Evolutionary conservation across 441 rosid genomes (phyloP), one percentile per base, ranked within the genome.

Genomic region (Pelargonium citronellum): DNA sequence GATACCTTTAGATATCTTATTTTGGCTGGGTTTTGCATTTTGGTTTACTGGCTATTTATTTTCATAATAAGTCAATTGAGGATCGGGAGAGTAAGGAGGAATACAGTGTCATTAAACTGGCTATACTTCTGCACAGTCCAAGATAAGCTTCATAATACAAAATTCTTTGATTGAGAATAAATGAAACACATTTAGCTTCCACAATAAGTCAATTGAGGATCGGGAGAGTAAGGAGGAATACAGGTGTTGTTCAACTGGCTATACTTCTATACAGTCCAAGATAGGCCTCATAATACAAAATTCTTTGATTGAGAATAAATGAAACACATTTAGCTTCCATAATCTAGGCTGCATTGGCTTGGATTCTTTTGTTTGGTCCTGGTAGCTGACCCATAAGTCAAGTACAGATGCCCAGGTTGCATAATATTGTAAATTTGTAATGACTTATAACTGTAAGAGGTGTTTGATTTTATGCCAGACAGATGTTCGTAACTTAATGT

Each of bases 381-480:
- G 62, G 62, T 55, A 57, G 64, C 64, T 19, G 64, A 20, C 34
- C 15, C 13, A 58, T 58, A 19, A 20, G 16, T 58, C 34, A 58
- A 58, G 64, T 58, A 58, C n/a, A 20, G 30, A 58, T 27, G 30
- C 13, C 34, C 64, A 58, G 11, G 34, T 30, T 58, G 64, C 30
- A 19, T 58, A 61, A 22, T 24, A 5, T 58, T 58, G 12, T 24
- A 24, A 24, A 24, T 24, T 24, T 24, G 30, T 2, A 58, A 7
- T 19, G 10, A 61, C 12, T n/a, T 24, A 7, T 61, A 9, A 41
- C 2, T 61, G 16, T 4, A 5, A 22, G 65, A 37, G 39, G 16
- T 61, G 65, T n/a, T 58, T 58, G 64, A 58, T 58, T 58, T 58
- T 19, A 58, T 58, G 63, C 63, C 63, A 19, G 30, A 20, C 63